These are phyloP conservation scores for Elsinoe australis DNA, from an alignment of 2,329 filamentous ascomycete species.

Conservation along the genomic window DNA sequence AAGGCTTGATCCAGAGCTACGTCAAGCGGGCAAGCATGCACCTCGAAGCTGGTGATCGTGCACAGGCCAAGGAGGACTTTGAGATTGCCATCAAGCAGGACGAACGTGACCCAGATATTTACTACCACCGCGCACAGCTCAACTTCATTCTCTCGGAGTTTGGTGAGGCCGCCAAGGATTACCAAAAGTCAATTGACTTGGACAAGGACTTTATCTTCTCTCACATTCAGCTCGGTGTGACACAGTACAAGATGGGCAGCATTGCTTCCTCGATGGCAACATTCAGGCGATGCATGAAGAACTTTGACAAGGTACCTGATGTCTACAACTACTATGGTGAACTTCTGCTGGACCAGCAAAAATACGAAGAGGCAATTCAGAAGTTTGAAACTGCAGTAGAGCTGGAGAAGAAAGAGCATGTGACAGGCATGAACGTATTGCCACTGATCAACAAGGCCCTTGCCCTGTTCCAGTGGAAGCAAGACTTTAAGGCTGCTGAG, in stretches of 20 bases:
- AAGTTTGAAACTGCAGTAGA: constrained; percentile 99
- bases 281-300: constrained; percentile 95
- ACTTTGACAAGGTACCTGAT: constrained; percentile 91
- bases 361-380: constrained; percentile 89
- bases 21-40: constrained; percentile 99
- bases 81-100: constrained; percentile 77
- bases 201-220: constrained; percentile 97
- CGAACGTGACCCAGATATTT: constrained; percentile 87
- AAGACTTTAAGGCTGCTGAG: constrained; percentile 90
- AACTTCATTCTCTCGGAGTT: constrained; percentile 97
- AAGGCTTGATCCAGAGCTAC: constrained; percentile 85
- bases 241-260: constrained; percentile 99
- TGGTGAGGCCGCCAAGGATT: constrained; percentile 89
- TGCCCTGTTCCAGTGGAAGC: constrained; percentile 96
- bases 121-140: constrained; percentile 96
- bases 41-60: constrained; percentile 80
- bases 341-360: constrained; percentile 90
- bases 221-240: constrained; percentile 97
- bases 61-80: constrained; percentile 83
- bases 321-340: constrained; percentile 99
- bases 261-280: constrained; percentile 98
- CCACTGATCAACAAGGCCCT: constrained; percentile 98
- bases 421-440: constrained; percentile 92
- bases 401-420: constrained; percentile 92
- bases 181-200: constrained; percentile 97